Percentiles rank a stretch among this genome's conserved stretches.
Evolutionary conservation across 1,139 yeast genomes (phyloP).

Genomic region (Yamadazyma diospyri): DNA sequence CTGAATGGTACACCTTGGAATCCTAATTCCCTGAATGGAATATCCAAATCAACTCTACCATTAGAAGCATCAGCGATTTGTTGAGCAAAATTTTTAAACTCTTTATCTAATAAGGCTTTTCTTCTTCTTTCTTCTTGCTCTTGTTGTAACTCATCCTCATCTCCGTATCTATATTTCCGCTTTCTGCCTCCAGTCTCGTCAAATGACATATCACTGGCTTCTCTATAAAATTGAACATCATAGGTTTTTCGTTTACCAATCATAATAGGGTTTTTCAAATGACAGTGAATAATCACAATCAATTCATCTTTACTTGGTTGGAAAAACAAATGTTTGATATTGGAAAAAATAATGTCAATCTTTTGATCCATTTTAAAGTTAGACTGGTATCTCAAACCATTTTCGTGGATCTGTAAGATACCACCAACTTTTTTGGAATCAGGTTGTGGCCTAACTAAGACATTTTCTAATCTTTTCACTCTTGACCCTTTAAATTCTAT

Average conservation of each 20-base stretch:
- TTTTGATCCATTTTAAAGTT: constrained; percentile 77
- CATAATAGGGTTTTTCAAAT: constrained; percentile 87
- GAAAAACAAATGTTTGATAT: constrained; percentile 89
- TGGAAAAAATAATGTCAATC: constrained; percentile 84
- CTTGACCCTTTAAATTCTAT: constrained; percentile 76
- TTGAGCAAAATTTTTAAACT: constrained; percentile 86
- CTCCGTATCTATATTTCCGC: constrained; percentile 90
- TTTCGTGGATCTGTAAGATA: constrained; percentile 85
- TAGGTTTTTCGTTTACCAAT: constrained; percentile 94
- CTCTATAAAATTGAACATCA: constrained; percentile 94
- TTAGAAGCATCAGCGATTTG: constrained; percentile 83
- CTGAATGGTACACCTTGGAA: constrained; percentile 97
- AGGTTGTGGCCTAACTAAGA: constrained; percentile 92
- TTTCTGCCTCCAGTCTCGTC: constrained; percentile 97
- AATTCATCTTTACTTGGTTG: constrained; percentile 96
- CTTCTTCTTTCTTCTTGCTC: constrained; percentile 97
- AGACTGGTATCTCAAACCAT: constrained; percentile 92
- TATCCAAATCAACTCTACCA: constrained; percentile 81
- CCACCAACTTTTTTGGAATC: constrained; percentile 96
- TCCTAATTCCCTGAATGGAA: constrained; percentile 94
- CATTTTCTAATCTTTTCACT: constrained; percentile 82
- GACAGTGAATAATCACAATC: constrained; percentile 89
- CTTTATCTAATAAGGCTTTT: constrained; percentile 86
- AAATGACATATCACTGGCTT: constrained; percentile 92
- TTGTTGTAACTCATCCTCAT: constrained; percentile 96